These are phyloP conservation scores for Nelumbo lutea DNA, from an alignment of 164 flowering plant genomes.

Conservation along the genomic window DNA sequence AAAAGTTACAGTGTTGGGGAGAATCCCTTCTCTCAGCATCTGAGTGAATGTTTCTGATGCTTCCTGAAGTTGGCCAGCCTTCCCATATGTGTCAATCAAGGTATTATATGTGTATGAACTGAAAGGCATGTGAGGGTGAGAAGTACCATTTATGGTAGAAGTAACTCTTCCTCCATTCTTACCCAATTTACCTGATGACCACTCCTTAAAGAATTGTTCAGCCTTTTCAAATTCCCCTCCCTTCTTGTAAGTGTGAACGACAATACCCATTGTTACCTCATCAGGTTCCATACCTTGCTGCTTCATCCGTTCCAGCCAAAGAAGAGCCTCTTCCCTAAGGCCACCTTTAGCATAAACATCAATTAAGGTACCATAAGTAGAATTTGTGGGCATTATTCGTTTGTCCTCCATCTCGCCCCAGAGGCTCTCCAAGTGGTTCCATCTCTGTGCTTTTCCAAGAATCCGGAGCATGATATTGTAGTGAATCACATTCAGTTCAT, in stretches of 20 bases:
- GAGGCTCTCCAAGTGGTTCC: conserved; percentile 51
- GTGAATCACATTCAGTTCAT: conserved; percentile 91
- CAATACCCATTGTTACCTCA: conserved; percentile 86
- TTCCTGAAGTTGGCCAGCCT: conserved; percentile 75
- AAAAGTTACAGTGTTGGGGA: conserved; percentile 79
- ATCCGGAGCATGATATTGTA: conserved; percentile 81
- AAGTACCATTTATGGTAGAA: conserved; percentile 5
- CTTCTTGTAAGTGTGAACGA: conserved; percentile 73
- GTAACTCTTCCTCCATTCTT: conserved; percentile 11
- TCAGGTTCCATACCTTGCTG: conserved; percentile 75
- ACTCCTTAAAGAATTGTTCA: conserved; percentile 64
- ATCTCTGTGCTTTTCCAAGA: conserved; percentile 67
- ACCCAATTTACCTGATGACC: conserved; percentile 43
- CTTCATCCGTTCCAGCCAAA: conserved; percentile 69
- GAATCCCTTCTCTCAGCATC: conserved; percentile 71
- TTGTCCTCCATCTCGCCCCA: conserved; percentile 64
- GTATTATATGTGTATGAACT: conserved; percentile 72
- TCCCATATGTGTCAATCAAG: conserved; percentile 86
- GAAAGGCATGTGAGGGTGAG: conserved; percentile 22
- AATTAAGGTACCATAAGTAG: conserved; percentile 86
- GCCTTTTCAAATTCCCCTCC: conserved; percentile 75
- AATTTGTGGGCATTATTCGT: conserved; percentile 54
- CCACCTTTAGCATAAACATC: conserved; percentile 92
- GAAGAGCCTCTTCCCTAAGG: conserved; percentile 51
- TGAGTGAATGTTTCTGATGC: conserved; percentile 54